Evolutionary conservation across 805 yeast species (phyloP).

Genomic region (Metschnikowia shivogae): DNA sequence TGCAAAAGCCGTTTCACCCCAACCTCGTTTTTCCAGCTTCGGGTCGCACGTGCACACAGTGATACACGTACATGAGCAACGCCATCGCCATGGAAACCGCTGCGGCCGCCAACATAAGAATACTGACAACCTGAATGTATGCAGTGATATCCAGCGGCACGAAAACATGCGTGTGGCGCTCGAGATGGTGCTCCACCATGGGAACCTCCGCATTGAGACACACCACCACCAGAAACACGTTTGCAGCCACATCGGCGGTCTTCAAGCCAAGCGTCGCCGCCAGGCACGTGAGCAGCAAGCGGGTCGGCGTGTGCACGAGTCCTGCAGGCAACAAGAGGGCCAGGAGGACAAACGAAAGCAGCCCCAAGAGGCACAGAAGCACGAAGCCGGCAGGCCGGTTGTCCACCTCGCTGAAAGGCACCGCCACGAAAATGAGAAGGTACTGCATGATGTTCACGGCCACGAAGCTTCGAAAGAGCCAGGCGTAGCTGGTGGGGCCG

Average conservation of each 20-base stretch:
- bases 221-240: conserved; percentile 16
- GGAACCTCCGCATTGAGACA: conserved; percentile 17
- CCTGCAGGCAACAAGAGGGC: conserved; percentile 15
- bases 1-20: no score
- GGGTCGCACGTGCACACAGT: conserved; percentile 1
- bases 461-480: conserved; percentile 8
- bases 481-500: not conserved
- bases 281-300: conserved; percentile 13
- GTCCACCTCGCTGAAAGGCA: conserved; percentile 33
- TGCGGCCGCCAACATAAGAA: conserved; percentile 10
- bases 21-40: no score
- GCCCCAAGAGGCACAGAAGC: conserved; percentile 16
- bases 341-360: conserved; percentile 12
- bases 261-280: conserved; percentile 20
- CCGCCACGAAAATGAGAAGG: conserved; percentile 24
- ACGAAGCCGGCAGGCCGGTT: conserved; percentile 28
- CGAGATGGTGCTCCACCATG: conserved; percentile 27
- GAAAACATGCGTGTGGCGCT: conserved; percentile 9
- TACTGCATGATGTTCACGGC: conserved; percentile 27
- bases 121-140: conserved; percentile 23
- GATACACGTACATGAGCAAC: conserved; percentile 6
- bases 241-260: conserved; percentile 17
- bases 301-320: conserved; percentile 8
- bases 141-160: conserved; percentile 26
- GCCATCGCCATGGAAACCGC: conserved; percentile 18